Evolutionary conservation across 306 rosid species (phyloP).

Genomic region (Inga laurina): DNA sequence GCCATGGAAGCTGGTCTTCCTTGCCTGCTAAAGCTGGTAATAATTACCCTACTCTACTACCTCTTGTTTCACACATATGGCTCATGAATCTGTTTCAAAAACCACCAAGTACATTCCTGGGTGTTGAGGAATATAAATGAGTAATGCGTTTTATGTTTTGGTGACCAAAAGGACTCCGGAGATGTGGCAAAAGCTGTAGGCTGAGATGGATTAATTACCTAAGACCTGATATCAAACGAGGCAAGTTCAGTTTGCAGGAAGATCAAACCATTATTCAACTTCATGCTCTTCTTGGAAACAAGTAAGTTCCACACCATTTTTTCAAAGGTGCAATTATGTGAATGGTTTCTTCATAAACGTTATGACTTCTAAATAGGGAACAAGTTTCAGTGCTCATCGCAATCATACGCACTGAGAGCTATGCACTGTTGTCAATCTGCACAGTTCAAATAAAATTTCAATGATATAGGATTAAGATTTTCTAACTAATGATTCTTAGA

Average conservation of each 20-base stretch:
- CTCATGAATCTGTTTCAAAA: no score
- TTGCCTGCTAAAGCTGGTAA: slow-evolving; percentile 66
- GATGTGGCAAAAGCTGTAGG: neutral
- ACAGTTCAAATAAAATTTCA: no score
- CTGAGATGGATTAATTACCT: neutral
- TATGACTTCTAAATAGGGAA: no score
- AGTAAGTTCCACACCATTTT: neutral
- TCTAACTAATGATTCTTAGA: no score
- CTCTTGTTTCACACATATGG: no score
- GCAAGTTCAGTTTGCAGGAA: neutral
- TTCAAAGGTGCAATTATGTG: no score
- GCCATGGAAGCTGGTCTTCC: slow-evolving; percentile 31
- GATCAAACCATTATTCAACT: neutral
- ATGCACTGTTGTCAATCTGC: no score
- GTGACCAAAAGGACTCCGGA: neutral
- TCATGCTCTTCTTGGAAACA: neutral
- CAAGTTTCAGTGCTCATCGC: no score
- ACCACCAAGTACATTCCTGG: no score
- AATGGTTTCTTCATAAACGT: no score
- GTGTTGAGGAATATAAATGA: neutral
- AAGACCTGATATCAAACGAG: neutral
- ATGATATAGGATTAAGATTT: no score
- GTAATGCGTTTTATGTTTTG: neutral
- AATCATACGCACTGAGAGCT: no score
- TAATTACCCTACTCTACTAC: neutral